Base-by-base conservation (phyloP, 495 filamentous ascomycete genomes). In the Penicillium egyptiacum region DNA sequence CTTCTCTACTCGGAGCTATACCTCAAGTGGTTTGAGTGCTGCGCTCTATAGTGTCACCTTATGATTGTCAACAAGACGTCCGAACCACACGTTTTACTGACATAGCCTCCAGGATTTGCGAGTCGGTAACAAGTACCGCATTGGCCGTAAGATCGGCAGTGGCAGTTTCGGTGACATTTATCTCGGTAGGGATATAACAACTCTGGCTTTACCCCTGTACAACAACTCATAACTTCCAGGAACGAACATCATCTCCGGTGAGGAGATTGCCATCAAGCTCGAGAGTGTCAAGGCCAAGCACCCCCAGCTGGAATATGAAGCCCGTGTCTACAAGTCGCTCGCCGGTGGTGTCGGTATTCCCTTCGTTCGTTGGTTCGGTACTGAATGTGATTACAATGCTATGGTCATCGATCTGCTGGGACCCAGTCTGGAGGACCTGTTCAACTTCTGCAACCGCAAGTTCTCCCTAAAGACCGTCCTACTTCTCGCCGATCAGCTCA, bases 401-500 rank as follows among this genome's bases (percentile, higher is more conserved):
- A 99, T 99, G 95, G 95, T 99, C 47, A 88, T 99, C 61, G 95
- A 99, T 68, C 86, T 99, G 17, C 89, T 99, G 39, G 95, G 95
- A 50, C 95, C 95, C 56, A 96, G 90, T 71, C 80, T 99, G 81
- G 95, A 99, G 77, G 95, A 99, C 71, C 81, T 99, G n/a, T 99
- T 99, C 91, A 99, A 99, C 85, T 99, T 99, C 75, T 99, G 95
- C 86, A 99, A 98, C 85, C 88, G 95, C 71, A 99, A 99, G 74
- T 99, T 98, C 83, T 96, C 94, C 10, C 78, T 99, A 62, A 99
- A 99, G 88, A 99, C 95, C n/a, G 95, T 99, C 40, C 79, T 99
- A 16, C 86, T 99, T 10, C 86, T 99, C 50, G 95, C 95, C 68
- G 95, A 99, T 70, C 95, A 99, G 79, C 85, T 99, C 74, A 98